Evolutionary conservation across 257 asterid genomes (phyloP).

Genomic region (Leonotis leonurus): DNA sequence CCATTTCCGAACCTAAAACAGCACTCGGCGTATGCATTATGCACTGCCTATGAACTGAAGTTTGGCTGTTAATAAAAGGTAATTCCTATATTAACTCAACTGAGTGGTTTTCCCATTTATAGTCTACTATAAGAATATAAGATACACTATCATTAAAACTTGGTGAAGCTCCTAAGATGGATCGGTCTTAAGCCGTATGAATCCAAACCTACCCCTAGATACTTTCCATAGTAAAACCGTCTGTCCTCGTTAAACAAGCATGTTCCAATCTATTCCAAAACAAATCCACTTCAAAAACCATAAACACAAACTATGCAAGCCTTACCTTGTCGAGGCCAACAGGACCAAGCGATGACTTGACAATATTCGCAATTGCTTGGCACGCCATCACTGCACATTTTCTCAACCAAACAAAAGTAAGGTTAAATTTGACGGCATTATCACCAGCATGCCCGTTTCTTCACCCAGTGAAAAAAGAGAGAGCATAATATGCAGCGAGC

Average conservation of each 20-base stretch:
- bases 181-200: neutral
- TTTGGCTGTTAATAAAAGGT: neutral
- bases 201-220: slow-evolving; percentile 11
- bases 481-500: neutral
- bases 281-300: neutral
- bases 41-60: neutral
- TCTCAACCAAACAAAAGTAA: neutral
- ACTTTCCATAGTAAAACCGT: neutral
- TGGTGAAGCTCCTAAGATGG: neutral
- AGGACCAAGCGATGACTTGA: slow-evolving; percentile 94
- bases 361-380: slow-evolving; percentile 84
- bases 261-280: neutral
- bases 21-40: neutral
- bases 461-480: neutral
- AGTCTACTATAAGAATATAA: neutral
- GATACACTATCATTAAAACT: neutral
- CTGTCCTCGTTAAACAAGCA: neutral
- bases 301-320: neutral
- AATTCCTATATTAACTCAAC: neutral
- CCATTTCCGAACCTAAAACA: neutral
- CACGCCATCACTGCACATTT: slow-evolving; percentile 71
- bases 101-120: neutral
- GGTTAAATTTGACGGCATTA: neutral
- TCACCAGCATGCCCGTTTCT: neutral
- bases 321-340: slow-evolving; percentile 96